Evolutionary conservation across 2,329 filamentous ascomycete genomes (phyloP).

Genomic region (Pezicula rhizophila): DNA sequence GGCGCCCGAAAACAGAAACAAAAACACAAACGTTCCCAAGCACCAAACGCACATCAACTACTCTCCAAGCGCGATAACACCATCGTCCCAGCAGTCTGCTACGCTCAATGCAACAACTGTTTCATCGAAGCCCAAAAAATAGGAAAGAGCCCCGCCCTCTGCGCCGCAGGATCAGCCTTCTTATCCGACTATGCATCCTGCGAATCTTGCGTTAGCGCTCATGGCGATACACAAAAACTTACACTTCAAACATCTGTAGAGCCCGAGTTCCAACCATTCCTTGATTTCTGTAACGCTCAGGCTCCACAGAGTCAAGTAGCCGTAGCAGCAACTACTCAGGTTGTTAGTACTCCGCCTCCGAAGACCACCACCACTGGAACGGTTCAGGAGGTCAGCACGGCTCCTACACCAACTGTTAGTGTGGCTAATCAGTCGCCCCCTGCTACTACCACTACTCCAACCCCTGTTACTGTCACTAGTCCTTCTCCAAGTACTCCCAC

Average conservation of each 20-base stretch:
- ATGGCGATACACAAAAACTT: constrained; percentile 8
- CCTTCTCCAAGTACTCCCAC: too few species aligned
- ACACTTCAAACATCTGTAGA: constrained; percentile 12
- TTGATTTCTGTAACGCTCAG: constrained; percentile 3
- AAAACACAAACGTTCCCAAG: neutral
- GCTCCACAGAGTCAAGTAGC: neutral
- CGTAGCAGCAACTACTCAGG: neutral
- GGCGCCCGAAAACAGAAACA: neutral
- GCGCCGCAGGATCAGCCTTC: constrained; percentile 38
- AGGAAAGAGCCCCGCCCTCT: constrained; percentile 45
- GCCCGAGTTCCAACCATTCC: constrained; percentile 6
- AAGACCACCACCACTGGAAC: neutral
- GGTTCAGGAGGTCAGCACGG: neutral
- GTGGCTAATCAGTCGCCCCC: neutral
- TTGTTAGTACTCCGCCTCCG: neutral
- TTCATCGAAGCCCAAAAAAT: constrained; percentile 37
- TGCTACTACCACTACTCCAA: too few species aligned
- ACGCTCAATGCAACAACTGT: constrained; percentile 43
- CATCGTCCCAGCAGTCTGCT: constrained; percentile 44
- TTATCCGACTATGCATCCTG: constrained; percentile 31
- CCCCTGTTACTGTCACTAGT: too few species aligned
- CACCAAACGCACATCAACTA: constrained; percentile 4
- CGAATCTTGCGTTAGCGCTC: constrained; percentile 14
- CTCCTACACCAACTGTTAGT: neutral
- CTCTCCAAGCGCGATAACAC: constrained; percentile 36